Conservation (phyloP, 805 yeast genomes). For the Candida golubevii region DNA sequence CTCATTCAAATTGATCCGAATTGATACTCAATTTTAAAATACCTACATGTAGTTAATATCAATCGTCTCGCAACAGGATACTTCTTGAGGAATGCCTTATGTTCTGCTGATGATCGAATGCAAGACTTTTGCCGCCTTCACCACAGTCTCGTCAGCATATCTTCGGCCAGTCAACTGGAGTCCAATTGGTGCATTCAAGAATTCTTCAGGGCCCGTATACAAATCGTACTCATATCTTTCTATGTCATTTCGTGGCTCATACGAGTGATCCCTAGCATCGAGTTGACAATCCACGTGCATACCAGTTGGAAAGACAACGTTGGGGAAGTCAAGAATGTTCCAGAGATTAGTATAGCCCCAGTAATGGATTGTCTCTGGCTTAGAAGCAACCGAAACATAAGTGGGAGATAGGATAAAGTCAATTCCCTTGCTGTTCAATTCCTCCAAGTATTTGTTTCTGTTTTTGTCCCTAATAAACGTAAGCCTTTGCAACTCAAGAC, state of each 20-base stretch:
- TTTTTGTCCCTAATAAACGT: slow-evolving; percentile 12
- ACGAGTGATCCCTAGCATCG: slow-evolving; percentile 13
- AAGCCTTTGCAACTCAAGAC: slow-evolving; percentile 13
- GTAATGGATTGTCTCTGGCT: slow-evolving; percentile 16
- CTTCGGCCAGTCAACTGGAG: slow-evolving; percentile 20
- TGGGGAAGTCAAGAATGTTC: slow-evolving; percentile 20
- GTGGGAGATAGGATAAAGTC: slow-evolving; percentile 18
- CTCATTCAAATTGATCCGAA: no score
- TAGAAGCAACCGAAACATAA: slow-evolving; percentile 16
- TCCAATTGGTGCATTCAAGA: slow-evolving; percentile 14
- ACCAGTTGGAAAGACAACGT: slow-evolving; percentile 20
- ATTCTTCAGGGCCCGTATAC: slow-evolving; percentile 17
- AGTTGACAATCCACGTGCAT: slow-evolving; percentile 13
- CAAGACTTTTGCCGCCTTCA: slow-evolving; percentile 17
- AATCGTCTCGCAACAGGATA: no score
- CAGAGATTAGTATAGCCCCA: slow-evolving; percentile 20
- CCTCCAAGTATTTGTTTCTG: slow-evolving; percentile 11
- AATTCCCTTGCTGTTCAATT: slow-evolving; percentile 11
- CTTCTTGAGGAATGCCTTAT: background rate
- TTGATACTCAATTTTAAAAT: no score
- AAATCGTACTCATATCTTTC: slow-evolving; percentile 19
- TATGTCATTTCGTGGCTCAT: slow-evolving; percentile 14
- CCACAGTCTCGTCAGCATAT: slow-evolving; percentile 17
- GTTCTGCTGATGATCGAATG: slow-evolving; percentile 10
- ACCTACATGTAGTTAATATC: no score